Percentiles rank a stretch among this genome's conserved stretches.
Conservation (phyloP, 371 early-diverging fungal genomes). For the Syncephalis fuscata region DNA sequence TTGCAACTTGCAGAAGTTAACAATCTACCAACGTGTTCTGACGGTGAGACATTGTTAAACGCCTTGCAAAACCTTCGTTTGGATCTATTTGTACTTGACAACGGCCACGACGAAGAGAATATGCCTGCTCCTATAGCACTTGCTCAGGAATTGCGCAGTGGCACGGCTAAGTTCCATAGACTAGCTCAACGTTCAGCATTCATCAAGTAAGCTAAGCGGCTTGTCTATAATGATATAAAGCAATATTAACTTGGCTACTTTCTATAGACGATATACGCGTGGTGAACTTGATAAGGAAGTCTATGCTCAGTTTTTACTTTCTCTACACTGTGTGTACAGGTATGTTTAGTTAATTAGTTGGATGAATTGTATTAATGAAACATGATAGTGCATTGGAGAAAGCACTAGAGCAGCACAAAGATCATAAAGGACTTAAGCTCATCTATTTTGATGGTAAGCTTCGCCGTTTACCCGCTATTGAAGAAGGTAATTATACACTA, state of each 20-base stretch:
- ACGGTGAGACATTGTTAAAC: background rate
- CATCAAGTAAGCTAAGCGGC: constrained; percentile 22
- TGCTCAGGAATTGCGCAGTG: constrained; percentile 25
- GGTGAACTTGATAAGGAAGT: constrained; percentile 23
- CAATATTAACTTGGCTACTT: too few relatives aligned
- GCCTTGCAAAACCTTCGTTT: background rate
- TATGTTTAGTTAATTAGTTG: too few relatives aligned
- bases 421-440: constrained; percentile 22
- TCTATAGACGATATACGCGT: background rate
- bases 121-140: constrained; percentile 4
- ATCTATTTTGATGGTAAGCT: constrained; percentile 38
- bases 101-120: background rate
- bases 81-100: background rate
- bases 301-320: constrained; percentile 25
- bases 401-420: constrained; percentile 26
- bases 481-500: too few relatives aligned
- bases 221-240: too few relatives aligned
- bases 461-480: constrained; percentile 19
- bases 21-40: background rate
- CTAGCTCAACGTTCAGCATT: constrained; percentile 26
- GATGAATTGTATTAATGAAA: too few relatives aligned
- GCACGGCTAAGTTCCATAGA: constrained; percentile 22
- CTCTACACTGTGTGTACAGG: constrained; percentile 25
- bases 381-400: constrained; percentile 32
- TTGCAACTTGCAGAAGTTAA: too few relatives aligned